A percentile compares a stretch with the other conserved stretches of the same genome.
Conservation (phyloP, 164 flowering plant species). For the Vitis amurensis region DNA sequence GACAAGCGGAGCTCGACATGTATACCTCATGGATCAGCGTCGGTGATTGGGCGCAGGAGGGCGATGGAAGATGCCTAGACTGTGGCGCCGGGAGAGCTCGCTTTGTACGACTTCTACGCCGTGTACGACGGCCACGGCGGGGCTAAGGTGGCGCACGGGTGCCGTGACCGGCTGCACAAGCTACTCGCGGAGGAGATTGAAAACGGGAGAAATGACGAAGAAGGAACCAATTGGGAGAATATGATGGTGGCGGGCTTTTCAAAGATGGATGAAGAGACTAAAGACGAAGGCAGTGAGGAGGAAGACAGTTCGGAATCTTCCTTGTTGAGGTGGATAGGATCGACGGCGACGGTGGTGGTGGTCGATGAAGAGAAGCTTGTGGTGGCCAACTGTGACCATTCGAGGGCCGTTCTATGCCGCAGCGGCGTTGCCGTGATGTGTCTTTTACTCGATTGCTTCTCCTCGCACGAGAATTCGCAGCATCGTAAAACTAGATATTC, state of each 20-base stretch:
- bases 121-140: conserved; percentile 42
- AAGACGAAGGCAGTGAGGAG: background rate
- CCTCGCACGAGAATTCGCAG: no score
- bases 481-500: no score
- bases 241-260: conserved; percentile 25
- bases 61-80: conserved; percentile 37
- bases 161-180: conserved; percentile 30
- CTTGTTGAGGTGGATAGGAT: conserved; percentile 14
- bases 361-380: conserved; percentile 29
- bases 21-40: background rate
- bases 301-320: no score
- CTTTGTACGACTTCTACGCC: conserved; percentile 21
- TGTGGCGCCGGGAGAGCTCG: conserved; percentile 13
- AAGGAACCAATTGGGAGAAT: conserved; percentile 22
- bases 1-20: no score
- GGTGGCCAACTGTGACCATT: conserved; percentile 40
- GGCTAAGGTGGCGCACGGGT: conserved; percentile 14
- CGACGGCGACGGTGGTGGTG: conserved; percentile 33
- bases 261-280: conserved; percentile 36
- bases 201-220: background rate
- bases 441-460: no score
- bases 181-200: conserved; percentile 17
- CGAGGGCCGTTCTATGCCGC: conserved; percentile 28
- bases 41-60: conserved; percentile 38
- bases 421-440: conserved; percentile 26